Evolutionary conservation across 2,329 filamentous ascomycete genomes (phyloP).

Genomic region (Penicillium sp.): DNA sequence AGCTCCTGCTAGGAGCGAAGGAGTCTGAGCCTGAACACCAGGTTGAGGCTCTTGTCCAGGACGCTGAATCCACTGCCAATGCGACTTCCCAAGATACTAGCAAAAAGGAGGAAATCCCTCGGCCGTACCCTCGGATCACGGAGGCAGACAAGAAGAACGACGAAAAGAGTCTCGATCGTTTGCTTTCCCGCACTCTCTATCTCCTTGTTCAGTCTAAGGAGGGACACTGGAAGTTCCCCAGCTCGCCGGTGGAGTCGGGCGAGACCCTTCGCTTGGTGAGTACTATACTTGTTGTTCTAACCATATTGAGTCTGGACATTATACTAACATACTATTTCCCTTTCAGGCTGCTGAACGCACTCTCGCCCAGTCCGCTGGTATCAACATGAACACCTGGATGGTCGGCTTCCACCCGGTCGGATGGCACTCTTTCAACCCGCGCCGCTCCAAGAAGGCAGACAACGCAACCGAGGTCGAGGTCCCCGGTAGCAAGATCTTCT

Average conservation of each 20-base stretch:
- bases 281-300: conserved; percentile 16
- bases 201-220: conserved; percentile 72
- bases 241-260: conserved; percentile 63
- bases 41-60: conserved; percentile 68
- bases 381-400: conserved; percentile 99
- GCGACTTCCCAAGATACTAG: conserved; percentile 42
- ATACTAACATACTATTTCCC: conserved; percentile 1
- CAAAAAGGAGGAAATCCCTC: conserved; percentile 66
- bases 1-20: conserved; percentile 72
- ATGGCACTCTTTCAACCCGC: conserved; percentile 63
- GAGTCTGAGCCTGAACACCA: conserved; percentile 65
- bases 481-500: conserved; percentile 82
- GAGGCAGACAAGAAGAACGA: conserved; percentile 78
- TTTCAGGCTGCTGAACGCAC: conserved; percentile 76
- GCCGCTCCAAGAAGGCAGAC: conserved; percentile 40
- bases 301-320: neutral
- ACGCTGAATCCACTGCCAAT: conserved; percentile 61
- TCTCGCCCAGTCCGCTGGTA: conserved; percentile 72
- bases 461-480: conserved; percentile 40
- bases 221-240: conserved; percentile 79
- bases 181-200: conserved; percentile 80
- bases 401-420: conserved; percentile 88
- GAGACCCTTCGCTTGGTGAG: conserved; percentile 83
- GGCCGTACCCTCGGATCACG: conserved; percentile 68
- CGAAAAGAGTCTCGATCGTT: conserved; percentile 72